A percentile compares a stretch with the other conserved stretches of the same genome.
Conservation (phyloP, 176 grass and related monocot species). For the Zizania latifolia region DNA sequence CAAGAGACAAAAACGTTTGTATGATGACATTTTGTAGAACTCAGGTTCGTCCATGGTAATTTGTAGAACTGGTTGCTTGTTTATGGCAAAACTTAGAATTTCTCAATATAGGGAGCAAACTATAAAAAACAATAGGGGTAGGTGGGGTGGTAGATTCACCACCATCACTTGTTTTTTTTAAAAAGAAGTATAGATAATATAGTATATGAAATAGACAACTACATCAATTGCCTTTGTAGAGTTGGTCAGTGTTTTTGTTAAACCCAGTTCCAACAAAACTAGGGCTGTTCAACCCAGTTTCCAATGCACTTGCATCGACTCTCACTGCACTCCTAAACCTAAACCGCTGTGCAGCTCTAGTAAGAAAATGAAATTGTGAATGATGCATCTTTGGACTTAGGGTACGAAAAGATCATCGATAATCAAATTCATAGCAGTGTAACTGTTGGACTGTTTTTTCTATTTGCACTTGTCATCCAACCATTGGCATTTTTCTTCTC, state of each 20-base stretch:
- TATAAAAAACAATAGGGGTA: no score
- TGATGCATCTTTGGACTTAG: background rate
- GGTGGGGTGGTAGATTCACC: no score
- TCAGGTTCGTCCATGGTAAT: no score
- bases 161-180: no score
- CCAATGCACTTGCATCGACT: background rate
- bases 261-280: background rate
- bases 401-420: background rate
- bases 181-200: no score
- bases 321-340: background rate
- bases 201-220: constrained; percentile 8
- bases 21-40: no score
- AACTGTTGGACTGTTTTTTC: background rate
- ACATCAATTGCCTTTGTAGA: background rate
- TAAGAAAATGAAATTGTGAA: background rate
- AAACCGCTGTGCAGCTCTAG: background rate
- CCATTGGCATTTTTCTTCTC: background rate
- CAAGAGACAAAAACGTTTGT: no score
- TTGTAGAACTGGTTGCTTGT: no score
- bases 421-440: background rate
- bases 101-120: no score
- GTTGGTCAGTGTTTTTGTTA: background rate
- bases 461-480: background rate
- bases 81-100: no score
- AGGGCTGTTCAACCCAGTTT: background rate